Conservation (phyloP, 164 flowering plant species). For the Vitis riparia region DNA sequence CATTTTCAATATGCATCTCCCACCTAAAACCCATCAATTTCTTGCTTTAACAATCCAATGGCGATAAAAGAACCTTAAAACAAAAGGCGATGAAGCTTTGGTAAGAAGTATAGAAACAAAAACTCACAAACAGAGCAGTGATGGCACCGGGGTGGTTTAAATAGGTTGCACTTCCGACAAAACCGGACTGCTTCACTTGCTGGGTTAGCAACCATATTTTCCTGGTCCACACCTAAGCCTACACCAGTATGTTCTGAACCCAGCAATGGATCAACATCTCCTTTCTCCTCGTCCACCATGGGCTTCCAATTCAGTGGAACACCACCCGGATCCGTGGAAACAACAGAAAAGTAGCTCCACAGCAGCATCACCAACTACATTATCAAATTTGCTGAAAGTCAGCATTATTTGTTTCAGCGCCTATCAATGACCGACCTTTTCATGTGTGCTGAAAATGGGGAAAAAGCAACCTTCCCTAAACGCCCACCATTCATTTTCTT, state of each 20-base stretch:
- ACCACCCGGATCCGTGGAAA: conserved; percentile 87
- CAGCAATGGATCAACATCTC: conserved; percentile 63
- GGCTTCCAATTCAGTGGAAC: conserved; percentile 92
- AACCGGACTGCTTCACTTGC: conserved; percentile 43
- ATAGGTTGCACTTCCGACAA: conserved; percentile 87
- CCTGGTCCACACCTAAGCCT: background rate
- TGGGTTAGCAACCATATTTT: conserved; percentile 23
- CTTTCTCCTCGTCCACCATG: conserved; percentile 70
- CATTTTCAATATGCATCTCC: conserved; percentile 96
- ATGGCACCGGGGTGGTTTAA: conserved; percentile 95
- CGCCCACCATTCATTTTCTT: no score
- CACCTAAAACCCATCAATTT: conserved; percentile 54
- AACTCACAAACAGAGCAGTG: conserved; percentile 98
- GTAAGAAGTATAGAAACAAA: background rate
- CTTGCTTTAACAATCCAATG: background rate
- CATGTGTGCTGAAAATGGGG: no score
- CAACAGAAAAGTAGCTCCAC: conserved; percentile 92
- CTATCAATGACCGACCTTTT: no score
- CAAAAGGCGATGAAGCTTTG: background rate
- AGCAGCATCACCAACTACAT: conserved; percentile 92
- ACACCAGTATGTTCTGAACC: conserved; percentile 32
- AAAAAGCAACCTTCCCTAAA: no score
- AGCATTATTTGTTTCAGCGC: background rate
- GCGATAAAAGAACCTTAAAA: background rate
- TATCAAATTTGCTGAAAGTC: background rate